phyloP scores from a whole-genome alignment of 108 stramenopile genomes.

The Pseudonitzschia delicatissima region DNA sequence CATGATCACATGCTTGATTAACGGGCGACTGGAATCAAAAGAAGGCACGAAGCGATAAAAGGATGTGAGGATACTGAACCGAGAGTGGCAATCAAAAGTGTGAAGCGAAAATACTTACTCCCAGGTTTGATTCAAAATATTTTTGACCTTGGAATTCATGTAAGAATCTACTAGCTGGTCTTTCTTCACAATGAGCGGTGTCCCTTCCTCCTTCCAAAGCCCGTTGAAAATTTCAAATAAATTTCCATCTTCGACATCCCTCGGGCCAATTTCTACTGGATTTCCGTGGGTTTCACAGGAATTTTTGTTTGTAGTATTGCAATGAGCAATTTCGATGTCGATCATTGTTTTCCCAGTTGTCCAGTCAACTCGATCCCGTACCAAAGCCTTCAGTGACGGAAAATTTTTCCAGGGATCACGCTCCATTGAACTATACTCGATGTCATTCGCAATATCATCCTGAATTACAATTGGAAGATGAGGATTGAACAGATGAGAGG shows the following conservation, averaged over 20 bases:
- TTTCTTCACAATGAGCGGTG: constrained; percentile 62
- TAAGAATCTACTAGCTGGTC: constrained; percentile 73
- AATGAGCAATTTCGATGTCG: constrained; percentile 52
- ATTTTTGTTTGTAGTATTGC: constrained; percentile 34
- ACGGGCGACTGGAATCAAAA: constrained; percentile 43
- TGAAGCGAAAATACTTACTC: constrained; percentile 40
- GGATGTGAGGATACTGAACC: neutral
- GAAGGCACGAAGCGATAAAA: neutral
- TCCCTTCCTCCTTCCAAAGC: constrained; percentile 66
- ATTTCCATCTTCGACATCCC: constrained; percentile 56
- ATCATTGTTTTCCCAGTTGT: constrained; percentile 66
- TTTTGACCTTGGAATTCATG: constrained; percentile 50
- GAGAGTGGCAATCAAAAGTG: constrained; percentile 6
- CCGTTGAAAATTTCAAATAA: constrained; percentile 64
- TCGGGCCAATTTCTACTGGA: constrained; percentile 29
- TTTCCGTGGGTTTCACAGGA: constrained; percentile 18
- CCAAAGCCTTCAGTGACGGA: constrained; percentile 54
- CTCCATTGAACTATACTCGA: constrained; percentile 40
- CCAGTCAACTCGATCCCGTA: constrained; percentile 75
- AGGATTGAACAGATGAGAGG: neutral
- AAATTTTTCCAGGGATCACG: constrained; percentile 73
- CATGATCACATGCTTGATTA: constrained; percentile 83
- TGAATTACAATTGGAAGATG: neutral
- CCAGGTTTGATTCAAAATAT: constrained; percentile 67
- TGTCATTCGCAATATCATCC: constrained; percentile 69